Percentiles rank a stretch among this genome's conserved stretches.
Evolutionary conservation across 352 stramenopile genomes (phyloP).

Genomic region (Stramenopiles sp.): DNA sequence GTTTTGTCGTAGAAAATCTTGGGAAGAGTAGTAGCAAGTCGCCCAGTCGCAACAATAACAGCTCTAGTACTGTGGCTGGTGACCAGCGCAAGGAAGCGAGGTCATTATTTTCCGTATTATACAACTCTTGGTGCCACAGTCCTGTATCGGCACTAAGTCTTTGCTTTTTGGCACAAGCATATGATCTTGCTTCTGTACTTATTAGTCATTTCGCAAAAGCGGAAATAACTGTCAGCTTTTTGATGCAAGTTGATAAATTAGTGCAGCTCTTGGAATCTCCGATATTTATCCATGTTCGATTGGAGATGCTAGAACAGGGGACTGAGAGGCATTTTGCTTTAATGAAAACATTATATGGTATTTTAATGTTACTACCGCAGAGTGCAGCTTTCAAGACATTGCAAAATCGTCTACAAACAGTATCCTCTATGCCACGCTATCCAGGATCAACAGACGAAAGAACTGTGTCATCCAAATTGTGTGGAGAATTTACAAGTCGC

Average conservation of each 20-base stretch:
- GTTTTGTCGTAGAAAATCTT: background rate
- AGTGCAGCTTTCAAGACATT: conserved; percentile 35
- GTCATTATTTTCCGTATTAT: conserved; percentile 51
- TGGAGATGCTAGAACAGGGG: conserved; percentile 92
- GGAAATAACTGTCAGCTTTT: conserved; percentile 87
- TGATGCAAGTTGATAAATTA: conserved; percentile 99
- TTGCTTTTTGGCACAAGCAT: conserved; percentile 90
- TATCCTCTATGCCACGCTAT: background rate
- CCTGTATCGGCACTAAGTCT: conserved; percentile 86
- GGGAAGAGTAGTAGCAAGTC: background rate
- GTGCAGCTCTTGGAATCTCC: conserved; percentile 97
- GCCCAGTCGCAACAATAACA: background rate
- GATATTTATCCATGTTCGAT: conserved; percentile 92
- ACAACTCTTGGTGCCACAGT: conserved; percentile 89
- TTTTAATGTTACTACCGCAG: conserved; percentile 92
- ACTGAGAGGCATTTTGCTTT: conserved; percentile 75
- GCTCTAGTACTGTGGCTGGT: background rate
- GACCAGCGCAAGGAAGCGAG: conserved; percentile 19
- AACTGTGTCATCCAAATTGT: too few species aligned
- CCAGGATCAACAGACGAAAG: too few species aligned
- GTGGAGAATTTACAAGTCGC: too few species aligned
- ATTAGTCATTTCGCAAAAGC: conserved; percentile 89
- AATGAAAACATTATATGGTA: conserved; percentile 87
- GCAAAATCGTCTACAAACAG: conserved; percentile 24
- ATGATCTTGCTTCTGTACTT: conserved; percentile 83